Evolutionary conservation across 805 yeast genomes (phyloP), one percentile per base, ranked within the genome.

Genomic region (Martiniozyma abietophila): DNA sequence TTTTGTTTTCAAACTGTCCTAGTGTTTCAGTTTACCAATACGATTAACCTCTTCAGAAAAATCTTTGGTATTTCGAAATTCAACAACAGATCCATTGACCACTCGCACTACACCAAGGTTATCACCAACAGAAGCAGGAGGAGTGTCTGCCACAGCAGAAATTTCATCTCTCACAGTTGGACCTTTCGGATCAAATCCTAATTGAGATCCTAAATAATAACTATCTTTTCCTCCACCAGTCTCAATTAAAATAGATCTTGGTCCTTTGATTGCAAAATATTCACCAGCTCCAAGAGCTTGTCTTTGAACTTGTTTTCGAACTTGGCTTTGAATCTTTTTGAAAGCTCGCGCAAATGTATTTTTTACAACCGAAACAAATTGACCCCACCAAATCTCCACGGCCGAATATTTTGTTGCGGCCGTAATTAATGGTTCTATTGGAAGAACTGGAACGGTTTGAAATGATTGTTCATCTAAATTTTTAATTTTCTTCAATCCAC

Each of bases 181-280:
- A 24, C 2, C 34, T 35, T 17, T 8, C 16, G 12, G 11, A 16
- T 7, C 19, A 39, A 23, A 17, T 18, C 9, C 16, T 18, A 6
- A 20, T 24, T 18, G 29, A 24, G 22, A 20, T 32, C 12, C 43
- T 20, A 6, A 40, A 40, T 35, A 38, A 49, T 37, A 41, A 10
- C 27, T 46, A 35, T 55, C 59, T 5, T 29, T 18, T 3, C 56
- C 57, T 4, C 62, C 46, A 21, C 61, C 67, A 4, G 74, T 64
- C 40, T 71, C 75, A 5, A 72, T 46, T 35, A 72, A 50, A 3
- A 72, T 38, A 18, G 62, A 62, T 29, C 78, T 59, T 8, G 81
- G 81, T 0, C 83, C 83, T 9, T 61, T 50, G 4, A 76, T 56
- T 24, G 60, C 65, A 23, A 75, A 63, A 40, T 66, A 75, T 12